phyloP scores from a whole-genome alignment of 257 asterid species.

The Solanum tarapatanum region DNA sequence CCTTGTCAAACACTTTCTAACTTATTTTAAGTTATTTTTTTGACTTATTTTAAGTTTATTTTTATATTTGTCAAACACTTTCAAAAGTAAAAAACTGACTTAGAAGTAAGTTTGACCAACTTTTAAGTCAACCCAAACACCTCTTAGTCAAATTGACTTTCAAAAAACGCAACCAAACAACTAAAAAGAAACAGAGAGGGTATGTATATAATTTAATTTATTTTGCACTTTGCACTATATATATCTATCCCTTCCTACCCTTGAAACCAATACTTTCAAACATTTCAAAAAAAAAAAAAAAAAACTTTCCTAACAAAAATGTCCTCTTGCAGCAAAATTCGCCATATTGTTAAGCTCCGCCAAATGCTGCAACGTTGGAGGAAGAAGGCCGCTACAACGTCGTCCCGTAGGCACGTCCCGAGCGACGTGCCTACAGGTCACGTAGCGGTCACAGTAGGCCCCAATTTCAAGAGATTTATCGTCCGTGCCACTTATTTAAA shows the following conservation, averaged over 20 bases:
- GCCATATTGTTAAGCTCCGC: constrained; percentile 36
- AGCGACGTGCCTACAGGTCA: constrained; percentile 42
- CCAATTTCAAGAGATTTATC: constrained; percentile 21
- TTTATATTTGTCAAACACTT: no score
- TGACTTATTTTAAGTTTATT: no score
- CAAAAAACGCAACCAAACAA: fast-evolving
- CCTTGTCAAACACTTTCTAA: no score
- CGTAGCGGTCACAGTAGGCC: constrained; percentile 35
- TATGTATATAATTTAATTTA: no score
- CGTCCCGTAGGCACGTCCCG: constrained; percentile 14
- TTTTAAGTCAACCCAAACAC: background rate
- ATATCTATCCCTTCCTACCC: background rate
- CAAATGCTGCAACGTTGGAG: constrained; percentile 44
- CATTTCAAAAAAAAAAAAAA: no score
- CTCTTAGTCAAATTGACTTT: no score
- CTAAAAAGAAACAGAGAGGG: background rate
- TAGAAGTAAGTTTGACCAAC: no score
- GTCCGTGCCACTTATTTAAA: constrained; percentile 38
- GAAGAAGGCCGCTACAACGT: constrained; percentile 22
- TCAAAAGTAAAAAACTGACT: fast-evolving
- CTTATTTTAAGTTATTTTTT: no score
- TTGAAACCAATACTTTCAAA: background rate
- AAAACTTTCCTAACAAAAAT: background rate
- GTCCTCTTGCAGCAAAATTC: constrained; percentile 38
- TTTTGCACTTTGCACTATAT: background rate